Conservation (phyloP, 129 eudicot genomes). For the Artemisia tridentata region DNA sequence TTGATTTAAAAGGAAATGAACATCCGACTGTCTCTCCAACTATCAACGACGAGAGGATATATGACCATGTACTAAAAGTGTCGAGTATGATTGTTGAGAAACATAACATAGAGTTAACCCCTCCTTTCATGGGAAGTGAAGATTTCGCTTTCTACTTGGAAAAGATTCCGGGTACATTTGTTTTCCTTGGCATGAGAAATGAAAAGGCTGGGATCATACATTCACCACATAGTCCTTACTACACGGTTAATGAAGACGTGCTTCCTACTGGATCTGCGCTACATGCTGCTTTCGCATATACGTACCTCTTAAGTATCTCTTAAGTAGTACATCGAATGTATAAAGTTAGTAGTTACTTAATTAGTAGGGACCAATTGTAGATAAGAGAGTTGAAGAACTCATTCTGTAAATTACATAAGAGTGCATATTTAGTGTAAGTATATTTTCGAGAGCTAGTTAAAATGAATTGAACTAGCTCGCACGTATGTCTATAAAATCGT, state of each 20-base stretch:
- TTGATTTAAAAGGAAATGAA: conserved; percentile 45
- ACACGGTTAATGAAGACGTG: conserved; percentile 54
- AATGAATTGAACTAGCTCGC: too few relatives aligned
- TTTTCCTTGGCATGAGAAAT: conserved; percentile 54
- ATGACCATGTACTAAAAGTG: conserved; percentile 38
- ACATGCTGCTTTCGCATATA: conserved; percentile 61
- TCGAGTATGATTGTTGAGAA: conserved; percentile 48
- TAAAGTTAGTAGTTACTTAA: too few relatives aligned
- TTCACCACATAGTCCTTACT: conserved; percentile 64
- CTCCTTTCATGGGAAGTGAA: conserved; percentile 64
- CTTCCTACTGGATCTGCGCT: conserved; percentile 68
- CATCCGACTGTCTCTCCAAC: conserved; percentile 58
- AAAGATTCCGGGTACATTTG: conserved; percentile 45
- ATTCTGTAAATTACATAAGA: too few relatives aligned
- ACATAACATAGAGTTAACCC: conserved; percentile 28
- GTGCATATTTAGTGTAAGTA: too few relatives aligned
- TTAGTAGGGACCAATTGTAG: too few relatives aligned
- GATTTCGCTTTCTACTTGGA: conserved; percentile 65
- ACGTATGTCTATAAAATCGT: too few relatives aligned
- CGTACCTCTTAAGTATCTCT: conserved; percentile 51
- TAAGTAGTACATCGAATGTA: neutral
- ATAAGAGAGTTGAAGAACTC: too few relatives aligned
- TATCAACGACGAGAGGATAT: conserved; percentile 47
- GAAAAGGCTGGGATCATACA: conserved; percentile 39
- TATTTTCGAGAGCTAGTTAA: too few relatives aligned